Base-by-base conservation (phyloP, 108 stramenopile genomes). In the Poteriospumella lacustris region DNA sequence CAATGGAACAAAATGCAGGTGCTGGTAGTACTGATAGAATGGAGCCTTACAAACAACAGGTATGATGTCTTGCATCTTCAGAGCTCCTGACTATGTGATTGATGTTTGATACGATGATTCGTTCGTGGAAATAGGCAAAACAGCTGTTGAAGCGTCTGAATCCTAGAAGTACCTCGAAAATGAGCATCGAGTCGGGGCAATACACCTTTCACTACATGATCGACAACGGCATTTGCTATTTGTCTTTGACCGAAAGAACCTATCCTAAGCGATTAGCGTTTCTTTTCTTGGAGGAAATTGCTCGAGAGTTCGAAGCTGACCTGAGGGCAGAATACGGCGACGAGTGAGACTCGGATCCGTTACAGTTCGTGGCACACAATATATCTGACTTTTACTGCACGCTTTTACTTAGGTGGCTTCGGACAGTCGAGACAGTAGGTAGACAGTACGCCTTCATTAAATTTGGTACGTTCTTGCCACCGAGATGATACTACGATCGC, bases 181-280 rank as follows among this genome's bases (percentile, higher is more conserved):
- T 83, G 70, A 83, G 83, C 47, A 82, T 88, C 43, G 88, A 87
- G 58, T 70, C 80, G 31, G 78, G 81, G 0, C 85, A 52, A 1
- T 85, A 42, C 36, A 29, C 73, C 12, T 97, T 96, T 79, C 94
- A 94, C 79, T 86, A 86, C 81, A 76, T 85, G 75, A 82, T 84
- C 56, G 84, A 86, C 43, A 59, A 84, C 28, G 84, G 84, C 29
- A 85, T 86, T 1, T 82, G 81, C 34, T 86, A 86, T 78, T 43
- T 86, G 29, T 79, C 85, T 9, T 68, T 86, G 15, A 82, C 83
- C 36, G 83, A 86, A 38, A 82, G 82, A 52, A 60, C 86, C 58
- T 98, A 97, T 87, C 97, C 97, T n/a, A 96, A 96, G 85, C 89
- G 96, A 58, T 78, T 93, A 59, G 92, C 93, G 12, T 98, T 98